Percentiles rank a stretch among this genome's conserved stretches.
Conservation (phyloP, 768 basidiomycete genomes). For the Neoboletus brunneissimus region DNA sequence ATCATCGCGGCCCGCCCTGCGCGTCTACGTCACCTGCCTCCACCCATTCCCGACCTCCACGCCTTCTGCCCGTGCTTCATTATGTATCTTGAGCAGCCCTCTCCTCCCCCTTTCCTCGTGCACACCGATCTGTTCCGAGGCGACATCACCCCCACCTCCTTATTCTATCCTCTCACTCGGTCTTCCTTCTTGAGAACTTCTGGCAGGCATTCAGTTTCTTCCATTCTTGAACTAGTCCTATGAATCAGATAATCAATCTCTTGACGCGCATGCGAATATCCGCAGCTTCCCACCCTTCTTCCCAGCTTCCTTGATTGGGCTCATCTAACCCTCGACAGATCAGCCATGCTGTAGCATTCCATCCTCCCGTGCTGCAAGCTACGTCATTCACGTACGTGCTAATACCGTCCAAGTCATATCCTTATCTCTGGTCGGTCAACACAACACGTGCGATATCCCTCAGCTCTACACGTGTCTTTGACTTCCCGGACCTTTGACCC, state of each 20-base stretch:
- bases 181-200: not conserved
- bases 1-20: conserved; percentile 19
- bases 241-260: conserved; percentile 7
- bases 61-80: conserved; percentile 15
- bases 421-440: not conserved
- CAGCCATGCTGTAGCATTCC: not conserved
- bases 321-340: not conserved
- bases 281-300: conserved; percentile 3
- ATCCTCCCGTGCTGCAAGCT: not conserved
- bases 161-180: not conserved
- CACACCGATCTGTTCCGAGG: conserved; percentile 1
- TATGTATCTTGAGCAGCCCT: conserved; percentile 5
- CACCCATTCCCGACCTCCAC: conserved; percentile 14
- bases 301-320: not conserved
- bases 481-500: not conserved
- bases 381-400: not conserved
- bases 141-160: not conserved
- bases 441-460: not conserved
- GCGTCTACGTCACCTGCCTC: conserved; percentile 13
- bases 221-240: not conserved
- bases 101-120: conserved; percentile 7
- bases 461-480: conserved; percentile 6
- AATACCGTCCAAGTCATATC: not conserved
- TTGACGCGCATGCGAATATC: not conserved
- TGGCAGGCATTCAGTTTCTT: not conserved